A percentile compares a stretch with the other conserved stretches of the same genome.
These are phyloP conservation scores for Styphnolobium japonicum DNA, from an alignment of 306 rosid species.

Conservation along the genomic window DNA sequence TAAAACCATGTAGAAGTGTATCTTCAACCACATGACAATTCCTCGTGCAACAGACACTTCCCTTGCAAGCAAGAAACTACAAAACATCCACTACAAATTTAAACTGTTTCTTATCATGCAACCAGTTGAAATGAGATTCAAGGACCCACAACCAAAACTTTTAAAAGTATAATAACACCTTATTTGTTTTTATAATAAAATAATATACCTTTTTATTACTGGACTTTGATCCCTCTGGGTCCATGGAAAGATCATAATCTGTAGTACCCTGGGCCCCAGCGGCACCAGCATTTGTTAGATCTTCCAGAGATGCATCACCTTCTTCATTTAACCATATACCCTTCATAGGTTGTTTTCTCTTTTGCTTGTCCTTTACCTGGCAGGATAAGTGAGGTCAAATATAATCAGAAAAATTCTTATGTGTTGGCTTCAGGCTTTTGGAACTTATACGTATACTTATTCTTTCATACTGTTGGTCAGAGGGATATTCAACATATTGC, in stretches of 20 bases:
- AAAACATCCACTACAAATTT: not conserved
- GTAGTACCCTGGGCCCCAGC: slow-evolving; percentile 46
- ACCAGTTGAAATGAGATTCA: not conserved
- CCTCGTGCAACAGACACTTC: not conserved
- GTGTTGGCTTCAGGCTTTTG: slow-evolving; percentile 14
- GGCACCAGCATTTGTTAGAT: slow-evolving; percentile 51
- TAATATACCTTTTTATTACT: slow-evolving; percentile 84
- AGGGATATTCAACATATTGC: slow-evolving; percentile 23
- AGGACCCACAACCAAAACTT: not conserved
- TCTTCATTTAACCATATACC: slow-evolving; percentile 86
- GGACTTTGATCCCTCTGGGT: slow-evolving; percentile 64
- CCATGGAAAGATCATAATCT: slow-evolving; percentile 51
- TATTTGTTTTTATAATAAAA: no score
- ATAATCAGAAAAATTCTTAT: slow-evolving; percentile 12
- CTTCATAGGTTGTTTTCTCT: slow-evolving; percentile 66
- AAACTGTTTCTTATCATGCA: not conserved
- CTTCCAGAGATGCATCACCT: slow-evolving; percentile 92
- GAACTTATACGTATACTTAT: not conserved
- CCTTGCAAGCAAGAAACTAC: not conserved
- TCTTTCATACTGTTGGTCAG: not conserved
- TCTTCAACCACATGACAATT: not conserved
- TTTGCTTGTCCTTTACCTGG: slow-evolving; percentile 84
- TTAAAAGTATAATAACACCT: not conserved
- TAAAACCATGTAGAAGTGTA: not conserved
- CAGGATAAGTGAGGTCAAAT: slow-evolving; percentile 15